Conservation (phyloP, 2,329 filamentous ascomycete genomes). For the Hirsutella rhossiliensis region DNA sequence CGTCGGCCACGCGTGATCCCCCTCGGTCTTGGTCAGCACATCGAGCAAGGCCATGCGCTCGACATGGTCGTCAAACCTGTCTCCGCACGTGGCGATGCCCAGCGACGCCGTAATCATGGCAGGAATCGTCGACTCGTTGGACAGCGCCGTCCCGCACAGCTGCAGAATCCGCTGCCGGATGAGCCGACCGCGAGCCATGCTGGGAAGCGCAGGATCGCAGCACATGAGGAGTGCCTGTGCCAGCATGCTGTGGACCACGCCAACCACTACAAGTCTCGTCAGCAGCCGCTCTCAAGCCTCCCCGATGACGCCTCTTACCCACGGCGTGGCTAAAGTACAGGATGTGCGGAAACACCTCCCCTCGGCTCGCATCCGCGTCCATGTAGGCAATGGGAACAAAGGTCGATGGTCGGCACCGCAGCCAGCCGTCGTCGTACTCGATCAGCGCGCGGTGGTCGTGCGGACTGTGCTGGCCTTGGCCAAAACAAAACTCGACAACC, state of each 20-base stretch:
- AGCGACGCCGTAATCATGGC: conserved; percentile 43
- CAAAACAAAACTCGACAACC: conserved; percentile 51
- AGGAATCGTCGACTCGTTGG: conserved; percentile 42
- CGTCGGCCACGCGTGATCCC: conserved; percentile 40
- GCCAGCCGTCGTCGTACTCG: conserved; percentile 34
- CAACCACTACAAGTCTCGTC: conserved; percentile 32
- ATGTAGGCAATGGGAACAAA: conserved; percentile 41
- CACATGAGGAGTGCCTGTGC: conserved; percentile 43
- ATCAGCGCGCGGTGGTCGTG: conserved; percentile 30
- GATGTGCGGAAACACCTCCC: conserved; percentile 41
- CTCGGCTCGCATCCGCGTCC: conserved; percentile 16
- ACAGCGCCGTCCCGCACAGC: conserved; percentile 46
- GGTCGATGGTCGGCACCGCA: conserved; percentile 30
- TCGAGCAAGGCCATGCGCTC: conserved; percentile 37
- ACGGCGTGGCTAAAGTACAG: conserved; percentile 45
- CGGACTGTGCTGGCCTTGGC: conserved; percentile 19
- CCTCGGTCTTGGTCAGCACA: conserved; percentile 33
- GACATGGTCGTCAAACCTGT: conserved; percentile 30
- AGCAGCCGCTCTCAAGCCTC: neutral
- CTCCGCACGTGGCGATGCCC: conserved; percentile 38
- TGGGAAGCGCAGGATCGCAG: conserved; percentile 41
- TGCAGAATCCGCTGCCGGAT: conserved; percentile 35
- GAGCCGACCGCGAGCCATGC: conserved; percentile 26
- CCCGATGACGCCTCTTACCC: conserved; percentile 17
- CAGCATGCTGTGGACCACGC: conserved; percentile 47